These are phyloP conservation scores for Fusarium verrucosum DNA, from an alignment of 2,329 filamentous ascomycete genomes.

Conservation along the genomic window DNA sequence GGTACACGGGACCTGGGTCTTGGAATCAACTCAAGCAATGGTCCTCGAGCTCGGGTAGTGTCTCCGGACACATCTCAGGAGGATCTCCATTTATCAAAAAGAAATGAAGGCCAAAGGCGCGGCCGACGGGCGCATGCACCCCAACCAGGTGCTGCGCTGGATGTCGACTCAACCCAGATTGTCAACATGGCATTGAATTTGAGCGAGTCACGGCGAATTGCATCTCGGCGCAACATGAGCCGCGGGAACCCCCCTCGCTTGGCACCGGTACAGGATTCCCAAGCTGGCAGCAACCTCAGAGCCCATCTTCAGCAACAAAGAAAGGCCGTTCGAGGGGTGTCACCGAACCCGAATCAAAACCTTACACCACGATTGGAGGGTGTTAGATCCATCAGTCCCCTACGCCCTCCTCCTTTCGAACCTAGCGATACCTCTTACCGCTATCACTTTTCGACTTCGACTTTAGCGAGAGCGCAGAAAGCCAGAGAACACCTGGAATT, in stretches of 20 bases:
- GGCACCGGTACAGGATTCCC: slow-evolving; percentile 62
- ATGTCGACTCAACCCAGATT: slow-evolving; percentile 86
- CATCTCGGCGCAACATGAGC: slow-evolving; percentile 64
- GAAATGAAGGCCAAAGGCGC: slow-evolving; percentile 29
- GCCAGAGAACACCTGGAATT: slow-evolving; percentile 88
- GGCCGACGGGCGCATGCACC: slow-evolving; percentile 25
- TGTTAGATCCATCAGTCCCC: slow-evolving; percentile 54
- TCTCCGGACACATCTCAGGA: slow-evolving; percentile 44
- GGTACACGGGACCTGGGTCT: slow-evolving; percentile 32
- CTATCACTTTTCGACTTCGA: slow-evolving; percentile 80
- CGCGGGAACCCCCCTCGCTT: slow-evolving; percentile 62
- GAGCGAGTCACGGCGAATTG: slow-evolving; percentile 80
- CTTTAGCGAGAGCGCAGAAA: slow-evolving; percentile 82
- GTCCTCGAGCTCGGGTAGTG: slow-evolving; percentile 36
- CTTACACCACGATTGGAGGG: slow-evolving; percentile 55
- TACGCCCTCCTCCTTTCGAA: slow-evolving; percentile 61
- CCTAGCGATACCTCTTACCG: slow-evolving; percentile 59
- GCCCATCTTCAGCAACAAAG: slow-evolving; percentile 79
- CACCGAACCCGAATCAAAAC: slow-evolving; percentile 62
- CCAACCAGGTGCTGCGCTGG: slow-evolving; percentile 52
- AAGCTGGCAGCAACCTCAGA: slow-evolving; percentile 67
- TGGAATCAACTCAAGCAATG: slow-evolving; percentile 30
- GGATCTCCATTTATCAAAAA: slow-evolving; percentile 37
- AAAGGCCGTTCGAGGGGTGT: slow-evolving; percentile 67
- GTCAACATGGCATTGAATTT: slow-evolving; percentile 91